phyloP scores from a whole-genome alignment of 2,329 filamentous ascomycete species.

The Calonectria leucothoes region DNA sequence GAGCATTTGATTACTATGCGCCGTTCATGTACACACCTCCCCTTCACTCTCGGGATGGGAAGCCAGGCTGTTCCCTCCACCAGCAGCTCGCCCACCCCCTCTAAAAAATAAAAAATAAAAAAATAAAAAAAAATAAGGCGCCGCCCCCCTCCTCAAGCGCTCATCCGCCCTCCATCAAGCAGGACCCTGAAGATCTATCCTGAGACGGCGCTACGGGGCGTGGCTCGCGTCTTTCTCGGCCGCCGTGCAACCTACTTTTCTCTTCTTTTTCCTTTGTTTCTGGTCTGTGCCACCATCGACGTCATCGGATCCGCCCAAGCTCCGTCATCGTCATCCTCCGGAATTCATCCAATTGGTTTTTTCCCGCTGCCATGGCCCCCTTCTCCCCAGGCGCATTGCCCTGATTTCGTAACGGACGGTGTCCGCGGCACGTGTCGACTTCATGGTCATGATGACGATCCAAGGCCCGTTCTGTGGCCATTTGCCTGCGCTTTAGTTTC shows the following conservation, averaged over 20 bases:
- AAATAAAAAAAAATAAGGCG: neutral
- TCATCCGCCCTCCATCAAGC: conserved; percentile 28
- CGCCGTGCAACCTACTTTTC: neutral
- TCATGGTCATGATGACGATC: neutral
- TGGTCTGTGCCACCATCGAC: conserved; percentile 28
- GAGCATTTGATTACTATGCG: neutral
- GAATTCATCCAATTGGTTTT: conserved; percentile 32
- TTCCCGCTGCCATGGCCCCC: neutral
- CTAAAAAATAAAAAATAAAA: too few species aligned
- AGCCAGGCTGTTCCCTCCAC: neutral
- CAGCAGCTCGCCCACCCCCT: neutral
- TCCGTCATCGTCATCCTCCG: conserved; percentile 29
- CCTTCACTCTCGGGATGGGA: neutral
- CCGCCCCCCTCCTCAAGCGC: neutral
- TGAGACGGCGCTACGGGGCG: conserved; percentile 21
- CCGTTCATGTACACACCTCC: neutral
- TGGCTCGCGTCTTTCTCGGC: conserved; percentile 22
- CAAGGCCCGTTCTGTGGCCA: neutral
- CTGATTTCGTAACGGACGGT: neutral
- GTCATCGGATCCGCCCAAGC: conserved; percentile 31
- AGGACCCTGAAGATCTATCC: conserved; percentile 43
- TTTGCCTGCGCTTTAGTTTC: neutral
- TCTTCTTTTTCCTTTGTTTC: neutral
- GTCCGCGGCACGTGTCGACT: neutral
- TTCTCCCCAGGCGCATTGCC: neutral